Base-by-base conservation (phyloP, 225 moss, liverwort and hornwort genomes). In the Physcomitrellopsis africana region DNA sequence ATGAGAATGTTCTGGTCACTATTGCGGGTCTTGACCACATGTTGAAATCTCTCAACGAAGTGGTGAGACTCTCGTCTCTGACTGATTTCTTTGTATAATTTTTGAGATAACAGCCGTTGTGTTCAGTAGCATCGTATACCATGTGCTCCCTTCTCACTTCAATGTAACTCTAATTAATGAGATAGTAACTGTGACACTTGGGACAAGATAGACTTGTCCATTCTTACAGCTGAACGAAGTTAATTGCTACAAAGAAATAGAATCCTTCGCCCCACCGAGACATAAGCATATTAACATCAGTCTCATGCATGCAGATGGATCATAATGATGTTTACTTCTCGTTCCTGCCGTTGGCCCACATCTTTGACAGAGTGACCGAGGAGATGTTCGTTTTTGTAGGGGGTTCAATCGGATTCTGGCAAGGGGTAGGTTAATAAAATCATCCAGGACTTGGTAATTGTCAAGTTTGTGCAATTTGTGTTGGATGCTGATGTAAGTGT, bases 321-420 rank as follows among this genome's bases (percentile, higher is more conserved):
- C 18, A 72, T 44, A 85, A 74, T 3, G 92, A 94, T 44, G 63
- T 77, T 48, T 92, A 83, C 85, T 88, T 94, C 62, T 94, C 93
- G 20, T 94, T 88, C 82, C 79, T 94, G 80, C 93, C 93, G 12
- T 81, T 94, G 79, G 93, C 93, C 9, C 93, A 94, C 67, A 94
- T 94, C 26, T 94, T 90, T 79, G 93, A 94, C 73, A 86, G 92
- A 76, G 80, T 85, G 9, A 86, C 88, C 9, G 93, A 94, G 82
- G 92, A 92, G 70, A 78, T 92, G 76, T 73, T 88, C 62, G 79
- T 86, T 48, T 85, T 80, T 73, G 20, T 65, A 51, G 93, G 93
- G 14, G 93, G 78, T 9, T 86, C 83, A 57, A 92, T 94, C 61
- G 93, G 93, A 60, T 94, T 84, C 75, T 94, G 93, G 93, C 92